Base-by-base conservation (phyloP, 164 flowering plant genomes). In the Nymphaea thermarum region DNA sequence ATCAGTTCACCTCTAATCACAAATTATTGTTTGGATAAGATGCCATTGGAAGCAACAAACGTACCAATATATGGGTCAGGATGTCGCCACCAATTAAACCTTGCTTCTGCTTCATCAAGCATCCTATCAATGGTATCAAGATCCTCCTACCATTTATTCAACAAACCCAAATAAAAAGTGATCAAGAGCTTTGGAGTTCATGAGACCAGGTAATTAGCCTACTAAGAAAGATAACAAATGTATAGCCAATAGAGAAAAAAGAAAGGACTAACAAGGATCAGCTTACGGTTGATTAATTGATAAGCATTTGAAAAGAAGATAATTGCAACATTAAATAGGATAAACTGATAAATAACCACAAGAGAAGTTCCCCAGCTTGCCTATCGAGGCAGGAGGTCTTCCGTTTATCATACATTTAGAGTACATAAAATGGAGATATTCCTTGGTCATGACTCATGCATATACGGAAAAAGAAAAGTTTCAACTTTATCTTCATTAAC, bases 1-100 rank as follows among this genome's bases (percentile, higher is more conserved):
- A 25, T 25, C 36, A 25, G 36, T 25, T 25, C 36, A 25, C 36
- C 36, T 25, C 1, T 25, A 25, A 25, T 25, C 36, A 25, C 36
- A 25, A 25, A 25, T 25, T 25, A 25, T 25, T 25, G 36, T 25
- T 25, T 25, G 36, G 36, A 25, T 25, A 25, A 25, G 36, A 25
- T 25, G 36, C 36, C 36, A 25, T 25, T 25, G 36, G 1, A 0
- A 61, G 6, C 6, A 61, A 61, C 59, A 43, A 45, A 73, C 83
- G 76, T 75, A 95, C 99, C 99, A 77, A 88, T 83, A 77, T 95
- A 95, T 74, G 99, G 98, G 85, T 95, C 99, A 71, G 99, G 99
- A 80, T 95, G 99, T 65, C 86, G 80, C 80, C 82, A 92, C 79
- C 89, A 90, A 55, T 87, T 78, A 64, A 85, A 80, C 63, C 44